Percentiles rank a stretch among this genome's conserved stretches.
Evolutionary conservation across 495 filamentous ascomycete genomes (phyloP).

Genomic region (Penicillium cataractarum): DNA sequence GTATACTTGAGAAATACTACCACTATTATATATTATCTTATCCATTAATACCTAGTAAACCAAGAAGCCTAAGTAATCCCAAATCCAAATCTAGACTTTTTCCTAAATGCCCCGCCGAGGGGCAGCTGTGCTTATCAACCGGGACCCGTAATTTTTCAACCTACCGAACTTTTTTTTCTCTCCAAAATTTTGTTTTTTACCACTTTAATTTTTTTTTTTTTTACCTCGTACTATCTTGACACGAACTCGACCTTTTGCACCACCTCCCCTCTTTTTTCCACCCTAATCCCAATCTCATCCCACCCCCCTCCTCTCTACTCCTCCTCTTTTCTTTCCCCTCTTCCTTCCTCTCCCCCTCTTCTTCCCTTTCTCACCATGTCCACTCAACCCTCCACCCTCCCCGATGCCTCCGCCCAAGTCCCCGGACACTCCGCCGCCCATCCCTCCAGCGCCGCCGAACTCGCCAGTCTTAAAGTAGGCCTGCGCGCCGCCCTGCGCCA

Average conservation of each 20-base stretch:
- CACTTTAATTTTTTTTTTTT: conserved; percentile 30
- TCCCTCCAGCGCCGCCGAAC: conserved; percentile 80
- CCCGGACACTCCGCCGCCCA: conserved; percentile 51
- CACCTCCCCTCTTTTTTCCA: conserved; percentile 29
- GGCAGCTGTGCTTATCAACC: conserved; percentile 34
- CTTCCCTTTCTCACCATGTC: conserved; percentile 56
- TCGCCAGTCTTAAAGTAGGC: conserved; percentile 89
- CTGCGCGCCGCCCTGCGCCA: conserved; percentile 66
- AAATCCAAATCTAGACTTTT: conserved; percentile 3
- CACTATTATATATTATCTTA: not conserved
- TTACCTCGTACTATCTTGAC: conserved; percentile 4
- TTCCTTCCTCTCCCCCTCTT: conserved; percentile 35
- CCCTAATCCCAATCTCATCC: conserved; percentile 1
- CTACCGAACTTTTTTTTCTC: conserved; percentile 11
- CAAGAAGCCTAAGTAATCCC: not conserved
- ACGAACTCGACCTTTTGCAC: conserved; percentile 20
- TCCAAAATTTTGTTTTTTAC: no score
- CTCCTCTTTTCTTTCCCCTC: conserved; percentile 19
- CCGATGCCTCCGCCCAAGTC: conserved; percentile 54
- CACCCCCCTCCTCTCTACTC: not conserved
- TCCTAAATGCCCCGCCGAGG: conserved; percentile 14
- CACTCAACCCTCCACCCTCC: conserved; percentile 45
- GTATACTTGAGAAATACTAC: not conserved
- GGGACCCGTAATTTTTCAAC: conserved; percentile 26
- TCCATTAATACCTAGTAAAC: not conserved